These are phyloP conservation scores for Oryza coarctata DNA, from an alignment of 176 grass and related monocot genomes.

Conservation along the genomic window DNA sequence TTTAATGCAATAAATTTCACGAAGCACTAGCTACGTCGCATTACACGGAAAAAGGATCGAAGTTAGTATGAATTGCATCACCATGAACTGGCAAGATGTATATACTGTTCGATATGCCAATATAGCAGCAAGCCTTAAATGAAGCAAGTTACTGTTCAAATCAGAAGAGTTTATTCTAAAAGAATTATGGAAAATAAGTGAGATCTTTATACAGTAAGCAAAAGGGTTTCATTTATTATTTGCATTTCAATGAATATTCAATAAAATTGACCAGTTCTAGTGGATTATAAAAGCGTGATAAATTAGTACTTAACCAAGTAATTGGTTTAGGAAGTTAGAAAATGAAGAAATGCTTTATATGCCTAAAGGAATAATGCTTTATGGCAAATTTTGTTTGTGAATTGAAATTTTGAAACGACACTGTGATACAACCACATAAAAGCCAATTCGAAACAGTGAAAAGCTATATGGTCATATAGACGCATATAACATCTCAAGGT, in stretches of 20 bases:
- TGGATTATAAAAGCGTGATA: background rate
- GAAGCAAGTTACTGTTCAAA: slow-evolving; percentile 1
- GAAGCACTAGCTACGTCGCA: slow-evolving; percentile 20
- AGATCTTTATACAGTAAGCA: background rate
- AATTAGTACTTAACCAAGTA: background rate
- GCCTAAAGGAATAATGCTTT: background rate
- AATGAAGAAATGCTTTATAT: background rate
- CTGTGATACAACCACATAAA: background rate
- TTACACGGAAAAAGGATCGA: slow-evolving; percentile 15
- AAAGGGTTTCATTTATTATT: background rate
- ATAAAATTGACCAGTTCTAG: background rate
- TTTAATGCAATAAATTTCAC: slow-evolving; percentile 37
- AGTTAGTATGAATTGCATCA: background rate
- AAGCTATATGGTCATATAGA: background rate
- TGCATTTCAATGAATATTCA: background rate
- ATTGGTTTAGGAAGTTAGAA: background rate
- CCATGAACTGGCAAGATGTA: background rate
- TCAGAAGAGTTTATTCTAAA: background rate
- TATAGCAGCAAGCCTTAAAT: background rate
- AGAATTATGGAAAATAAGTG: background rate
- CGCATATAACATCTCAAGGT: background rate
- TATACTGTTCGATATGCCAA: background rate
- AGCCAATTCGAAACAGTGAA: background rate
- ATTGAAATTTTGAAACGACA: background rate
- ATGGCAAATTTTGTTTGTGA: background rate